phyloP scores from a whole-genome alignment of 2,329 filamentous ascomycete genomes.

The Fusarium sp. region DNA sequence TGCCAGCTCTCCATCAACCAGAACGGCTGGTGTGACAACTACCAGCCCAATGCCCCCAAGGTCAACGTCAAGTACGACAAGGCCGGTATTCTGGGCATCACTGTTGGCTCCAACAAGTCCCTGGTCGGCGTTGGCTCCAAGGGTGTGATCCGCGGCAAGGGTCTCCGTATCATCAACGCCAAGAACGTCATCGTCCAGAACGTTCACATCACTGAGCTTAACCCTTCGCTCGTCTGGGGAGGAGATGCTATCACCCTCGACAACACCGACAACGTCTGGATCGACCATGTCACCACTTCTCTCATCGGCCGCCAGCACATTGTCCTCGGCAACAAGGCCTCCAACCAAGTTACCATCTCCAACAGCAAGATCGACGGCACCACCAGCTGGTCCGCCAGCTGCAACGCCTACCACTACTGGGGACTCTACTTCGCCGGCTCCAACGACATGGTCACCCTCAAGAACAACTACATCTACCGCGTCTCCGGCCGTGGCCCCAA shows the following conservation, averaged over 20 bases:
- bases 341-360: conserved; percentile 69
- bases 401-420: conserved; percentile 72
- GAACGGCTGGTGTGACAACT: conserved; percentile 70
- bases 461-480: conserved; percentile 72
- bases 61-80: conserved; percentile 63
- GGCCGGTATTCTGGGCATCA: conserved; percentile 64
- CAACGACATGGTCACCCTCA: conserved; percentile 67
- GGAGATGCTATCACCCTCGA: conserved; percentile 69
- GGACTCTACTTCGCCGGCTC: conserved; percentile 68
- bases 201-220: conserved; percentile 66
- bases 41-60: conserved; percentile 63
- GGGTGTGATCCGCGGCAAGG: conserved; percentile 70
- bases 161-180: conserved; percentile 61
- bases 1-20: conserved; percentile 73
- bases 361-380: conserved; percentile 70
- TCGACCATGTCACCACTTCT: conserved; percentile 68
- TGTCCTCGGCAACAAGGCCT: conserved; percentile 66
- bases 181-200: conserved; percentile 73
- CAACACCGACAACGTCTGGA: conserved; percentile 61
- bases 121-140: conserved; percentile 65
- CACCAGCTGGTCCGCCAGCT: conserved; percentile 67
- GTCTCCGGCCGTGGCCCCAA: conserved; percentile 69
- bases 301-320: conserved; percentile 71
- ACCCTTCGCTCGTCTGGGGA: conserved; percentile 70
- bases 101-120: conserved; percentile 68